phyloP scores from a whole-genome alignment of 352 stramenopile species.

The Pilasporangium apinafurcum region DNA sequence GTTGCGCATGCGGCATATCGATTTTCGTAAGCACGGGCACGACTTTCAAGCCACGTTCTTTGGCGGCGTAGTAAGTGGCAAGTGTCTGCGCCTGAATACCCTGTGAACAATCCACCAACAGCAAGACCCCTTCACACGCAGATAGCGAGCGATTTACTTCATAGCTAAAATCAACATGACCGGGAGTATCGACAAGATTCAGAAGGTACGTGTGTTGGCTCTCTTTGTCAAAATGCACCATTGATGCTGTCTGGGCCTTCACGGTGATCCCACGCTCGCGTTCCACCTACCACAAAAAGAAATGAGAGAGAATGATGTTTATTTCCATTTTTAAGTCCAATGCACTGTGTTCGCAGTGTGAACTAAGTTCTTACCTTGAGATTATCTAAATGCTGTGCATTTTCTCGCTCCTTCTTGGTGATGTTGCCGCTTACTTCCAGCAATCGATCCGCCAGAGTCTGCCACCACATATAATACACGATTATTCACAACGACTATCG shows the following conservation, averaged over 20 bases:
- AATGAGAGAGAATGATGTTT: background rate
- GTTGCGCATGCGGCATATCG: constrained; percentile 95
- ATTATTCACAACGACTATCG: background rate
- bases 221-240: constrained; percentile 83
- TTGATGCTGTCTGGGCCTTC: constrained; percentile 96
- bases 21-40: constrained; percentile 98
- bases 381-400: constrained; percentile 88
- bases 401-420: constrained; percentile 75
- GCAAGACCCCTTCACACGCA: constrained; percentile 96
- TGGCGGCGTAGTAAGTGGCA: constrained; percentile 93
- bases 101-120: constrained; percentile 97
- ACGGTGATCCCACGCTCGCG: constrained; percentile 98
- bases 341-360: too few species aligned
- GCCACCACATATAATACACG: constrained; percentile 1
- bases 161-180: constrained; percentile 98
- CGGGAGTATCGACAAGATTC: constrained; percentile 96
- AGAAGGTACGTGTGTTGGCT: constrained; percentile 87
- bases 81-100: constrained; percentile 98
- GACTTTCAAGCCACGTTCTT: constrained; percentile 95
- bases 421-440: constrained; percentile 89
- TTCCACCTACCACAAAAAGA: constrained; percentile 92
- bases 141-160: constrained; percentile 95
- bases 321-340: constrained; percentile 1
- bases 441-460: constrained; percentile 88
- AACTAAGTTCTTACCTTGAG: constrained; percentile 74